A percentile compares a stretch with the other conserved stretches of the same genome.
phyloP scores from a whole-genome alignment of 371 early-diverging fungal species.

The Saksenaea oblongispora region DNA sequence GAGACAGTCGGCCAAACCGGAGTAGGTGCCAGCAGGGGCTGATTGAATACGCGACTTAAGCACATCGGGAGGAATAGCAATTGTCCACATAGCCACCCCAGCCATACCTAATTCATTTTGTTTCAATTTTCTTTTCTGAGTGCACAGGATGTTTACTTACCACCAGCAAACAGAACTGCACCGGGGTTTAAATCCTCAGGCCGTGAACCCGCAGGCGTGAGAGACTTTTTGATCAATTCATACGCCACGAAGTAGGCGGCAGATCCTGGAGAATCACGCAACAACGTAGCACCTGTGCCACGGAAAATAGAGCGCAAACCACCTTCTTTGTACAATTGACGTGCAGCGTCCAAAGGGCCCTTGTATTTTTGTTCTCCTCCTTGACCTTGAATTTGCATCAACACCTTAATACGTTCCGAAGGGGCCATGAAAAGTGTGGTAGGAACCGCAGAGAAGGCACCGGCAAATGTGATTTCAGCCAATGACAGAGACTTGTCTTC shows the following conservation, averaged over 20 bases:
- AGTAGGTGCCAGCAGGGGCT: constrained; percentile 92
- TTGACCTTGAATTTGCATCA: constrained; percentile 78
- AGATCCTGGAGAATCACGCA: constrained; percentile 93
- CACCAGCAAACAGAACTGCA: constrained; percentile 94
- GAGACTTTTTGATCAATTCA: constrained; percentile 81
- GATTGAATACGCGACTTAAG: constrained; percentile 97
- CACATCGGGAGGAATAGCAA: constrained; percentile 94
- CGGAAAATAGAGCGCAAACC: constrained; percentile 87
- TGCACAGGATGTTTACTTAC: constrained; percentile 45
- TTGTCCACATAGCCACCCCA: constrained; percentile 85
- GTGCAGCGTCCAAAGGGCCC: constrained; percentile 81
- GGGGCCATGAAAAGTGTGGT: constrained; percentile 94
- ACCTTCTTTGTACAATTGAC: constrained; percentile 73
- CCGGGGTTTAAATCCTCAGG: constrained; percentile 74
- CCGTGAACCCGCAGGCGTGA: constrained; percentile 74
- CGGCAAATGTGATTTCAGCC: constrained; percentile 86
- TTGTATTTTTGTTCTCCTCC: constrained; percentile 65
- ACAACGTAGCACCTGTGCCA: constrained; percentile 92
- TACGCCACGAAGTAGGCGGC: constrained; percentile 98
- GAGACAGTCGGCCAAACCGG: constrained; percentile 78
- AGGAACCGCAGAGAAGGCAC: constrained; percentile 95
- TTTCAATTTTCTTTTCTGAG: background rate
- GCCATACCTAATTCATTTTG: constrained; percentile 56
- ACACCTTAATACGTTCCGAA: constrained; percentile 94
- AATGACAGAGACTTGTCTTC: constrained; percentile 59